Evolutionary conservation across 2,329 filamentous ascomycete species (phyloP).

Genomic region (Talaromyces islandicus): DNA sequence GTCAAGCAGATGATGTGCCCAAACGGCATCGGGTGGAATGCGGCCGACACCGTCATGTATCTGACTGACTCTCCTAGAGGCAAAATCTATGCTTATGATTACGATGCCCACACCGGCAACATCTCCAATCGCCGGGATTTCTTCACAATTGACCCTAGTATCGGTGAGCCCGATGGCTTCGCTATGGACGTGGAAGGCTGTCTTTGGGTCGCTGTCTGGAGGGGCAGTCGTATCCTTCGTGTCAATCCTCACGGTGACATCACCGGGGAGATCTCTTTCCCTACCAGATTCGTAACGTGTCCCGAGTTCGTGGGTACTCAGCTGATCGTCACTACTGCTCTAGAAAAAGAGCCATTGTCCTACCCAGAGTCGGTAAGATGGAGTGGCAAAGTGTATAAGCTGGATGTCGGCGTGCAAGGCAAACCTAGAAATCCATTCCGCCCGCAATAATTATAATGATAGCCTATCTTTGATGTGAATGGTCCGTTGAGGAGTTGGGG

Average conservation of each 20-base stretch:
- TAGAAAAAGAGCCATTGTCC: constrained; percentile 59
- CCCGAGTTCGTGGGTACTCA: constrained; percentile 68
- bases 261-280: constrained; percentile 67
- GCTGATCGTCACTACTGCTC: constrained; percentile 75
- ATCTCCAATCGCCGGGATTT: constrained; percentile 65
- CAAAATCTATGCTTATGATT: constrained; percentile 71
- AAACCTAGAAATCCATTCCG: constrained; percentile 56
- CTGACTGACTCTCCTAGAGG: constrained; percentile 71
- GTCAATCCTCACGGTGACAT: constrained; percentile 65
- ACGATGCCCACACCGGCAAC: constrained; percentile 56
- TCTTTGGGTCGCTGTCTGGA: constrained; percentile 84
- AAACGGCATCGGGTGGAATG: constrained; percentile 78
- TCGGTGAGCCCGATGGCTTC: constrained; percentile 71
- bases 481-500: neutral
- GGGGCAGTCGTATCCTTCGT: constrained; percentile 67
- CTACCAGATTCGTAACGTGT: constrained; percentile 76
- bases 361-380: constrained; percentile 57
- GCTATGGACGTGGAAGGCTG: constrained; percentile 77
- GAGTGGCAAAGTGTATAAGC: constrained; percentile 67
- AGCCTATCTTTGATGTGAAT: neutral
- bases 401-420: constrained; percentile 69
- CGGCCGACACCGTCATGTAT: constrained; percentile 67
- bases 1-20: constrained; percentile 67
- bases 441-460: constrained; percentile 11
- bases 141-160: constrained; percentile 59